Conservation (phyloP, 2,329 filamentous ascomycete species). For the Botrytis cinerea region DNA sequence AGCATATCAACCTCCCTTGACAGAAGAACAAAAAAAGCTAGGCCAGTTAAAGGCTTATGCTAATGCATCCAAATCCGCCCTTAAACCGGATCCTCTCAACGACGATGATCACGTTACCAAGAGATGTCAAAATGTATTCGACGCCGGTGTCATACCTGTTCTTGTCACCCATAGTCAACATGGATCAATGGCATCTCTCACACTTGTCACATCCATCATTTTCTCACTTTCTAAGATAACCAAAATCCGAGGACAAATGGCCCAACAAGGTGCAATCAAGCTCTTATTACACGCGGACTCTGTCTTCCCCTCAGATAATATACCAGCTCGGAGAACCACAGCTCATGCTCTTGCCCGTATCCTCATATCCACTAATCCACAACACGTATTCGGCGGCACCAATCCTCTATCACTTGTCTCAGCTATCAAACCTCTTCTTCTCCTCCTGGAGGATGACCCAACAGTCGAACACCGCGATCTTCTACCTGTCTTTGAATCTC, state of each 20-base stretch:
- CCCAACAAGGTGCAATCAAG: constrained; percentile 91
- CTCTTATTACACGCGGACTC: constrained; percentile 73
- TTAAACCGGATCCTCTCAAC: constrained; percentile 66
- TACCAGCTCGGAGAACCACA: constrained; percentile 56
- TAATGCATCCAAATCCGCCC: constrained; percentile 72
- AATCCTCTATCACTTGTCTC: constrained; percentile 73
- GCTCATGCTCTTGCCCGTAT: constrained; percentile 83
- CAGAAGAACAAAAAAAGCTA: constrained; percentile 92
- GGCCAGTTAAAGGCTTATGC: constrained; percentile 92
- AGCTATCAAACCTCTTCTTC: constrained; percentile 79
- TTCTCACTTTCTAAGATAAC: constrained; percentile 75
- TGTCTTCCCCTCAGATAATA: constrained; percentile 57
- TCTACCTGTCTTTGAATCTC: constrained; percentile 83
- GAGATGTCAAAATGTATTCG: constrained; percentile 77
- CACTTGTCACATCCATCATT: constrained; percentile 74
- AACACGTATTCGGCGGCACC: constrained; percentile 78
- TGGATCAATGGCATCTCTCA: constrained; percentile 68
- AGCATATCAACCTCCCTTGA: constrained; percentile 71
- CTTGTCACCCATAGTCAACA: constrained; percentile 75
- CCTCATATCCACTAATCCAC: constrained; percentile 81
- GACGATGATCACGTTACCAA: constrained; percentile 73
- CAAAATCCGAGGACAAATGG: constrained; percentile 73
- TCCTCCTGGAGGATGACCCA: constrained; percentile 69
- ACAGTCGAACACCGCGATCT: constrained; percentile 69
- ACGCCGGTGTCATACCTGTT: constrained; percentile 74